Conservation (phyloP, 2,329 filamentous ascomycete genomes). For the Aspergillus fructus region DNA sequence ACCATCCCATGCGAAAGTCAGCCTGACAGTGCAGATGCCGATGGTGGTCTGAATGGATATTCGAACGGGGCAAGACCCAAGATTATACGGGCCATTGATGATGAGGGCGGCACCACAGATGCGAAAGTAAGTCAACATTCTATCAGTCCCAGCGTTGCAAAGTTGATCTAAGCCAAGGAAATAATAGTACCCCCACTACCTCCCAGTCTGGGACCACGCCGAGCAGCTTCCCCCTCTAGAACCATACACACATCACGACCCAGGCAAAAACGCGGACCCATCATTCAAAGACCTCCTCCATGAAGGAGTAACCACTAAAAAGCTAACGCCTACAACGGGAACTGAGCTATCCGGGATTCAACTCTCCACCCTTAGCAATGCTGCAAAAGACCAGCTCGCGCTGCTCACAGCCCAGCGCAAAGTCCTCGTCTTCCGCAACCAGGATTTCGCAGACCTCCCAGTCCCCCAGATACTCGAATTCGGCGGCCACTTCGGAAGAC, state of each 20-base stretch:
- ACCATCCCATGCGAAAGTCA: too few relatives aligned
- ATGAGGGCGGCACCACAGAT: slow-evolving; percentile 23
- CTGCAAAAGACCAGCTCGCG: slow-evolving; percentile 34
- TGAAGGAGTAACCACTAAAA: slow-evolving; percentile 15
- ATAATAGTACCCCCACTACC: slow-evolving; percentile 27
- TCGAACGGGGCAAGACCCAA: slow-evolving; percentile 9
- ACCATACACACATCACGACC: slow-evolving; percentile 43
- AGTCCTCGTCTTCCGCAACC: slow-evolving; percentile 45
- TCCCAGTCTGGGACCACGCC: slow-evolving; percentile 24
- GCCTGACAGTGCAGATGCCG: too few relatives aligned
- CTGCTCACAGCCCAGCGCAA: slow-evolving; percentile 35
- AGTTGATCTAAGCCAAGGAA: too few relatives aligned
- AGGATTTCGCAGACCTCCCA: slow-evolving; percentile 67
- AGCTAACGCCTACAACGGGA: slow-evolving; percentile 33
- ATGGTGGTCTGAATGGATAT: too few relatives aligned
- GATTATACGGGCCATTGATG: slow-evolving; percentile 22
- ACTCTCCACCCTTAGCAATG: slow-evolving; percentile 27
- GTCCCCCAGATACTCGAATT: slow-evolving; percentile 69
- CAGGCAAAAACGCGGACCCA: slow-evolving; percentile 43
- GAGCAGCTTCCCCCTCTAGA: slow-evolving; percentile 40
- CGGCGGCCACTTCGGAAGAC: slow-evolving; percentile 73
- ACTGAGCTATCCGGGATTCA: slow-evolving; percentile 36
- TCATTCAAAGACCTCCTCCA: slow-evolving; percentile 44
- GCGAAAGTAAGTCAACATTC: slow-evolving; percentile 16
- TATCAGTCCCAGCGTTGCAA: too few relatives aligned